Evolutionary conservation across 2,329 filamentous ascomycete species (phyloP), one percentile per base, ranked within the genome.

Genomic region (Pyricularia sp.): DNA sequence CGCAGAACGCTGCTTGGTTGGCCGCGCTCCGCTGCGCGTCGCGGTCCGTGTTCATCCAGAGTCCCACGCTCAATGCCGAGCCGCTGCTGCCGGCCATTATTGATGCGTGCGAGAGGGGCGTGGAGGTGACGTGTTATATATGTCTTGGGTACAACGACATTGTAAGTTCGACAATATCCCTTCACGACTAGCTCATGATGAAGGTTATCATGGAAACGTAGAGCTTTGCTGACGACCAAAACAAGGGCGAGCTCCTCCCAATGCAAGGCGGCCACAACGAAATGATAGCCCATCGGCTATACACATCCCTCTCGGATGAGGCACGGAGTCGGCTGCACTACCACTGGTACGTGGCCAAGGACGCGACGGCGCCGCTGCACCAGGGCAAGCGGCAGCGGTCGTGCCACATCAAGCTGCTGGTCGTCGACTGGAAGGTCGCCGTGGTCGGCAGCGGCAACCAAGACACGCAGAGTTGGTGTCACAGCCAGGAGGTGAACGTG

Each of bases 111-210:
- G 80, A 85, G 66, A 79, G 89, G 1, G 89, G 89, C 0, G 75
- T 92, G 0, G 77, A 86, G 63, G 84, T 92, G 0, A 85, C 82
- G 0, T 87, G 85, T 72, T 92, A 90, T 68, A 79, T 91, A 1
- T 91, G 88, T 68, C 81, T 93, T 0, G 89, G 90, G 1, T 93
- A 93, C 75, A 93, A 93, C 67, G 90, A 93, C 68, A 78, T 84
- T 0, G 79, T 81, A 71, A 69, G 78, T 73, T 44, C n/a, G 62
- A 33, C 13, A 12, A 2, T 26, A 4, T 8, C 5, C 53, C 22
- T 59, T n/a, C 13, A 9, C 2, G 13, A 10, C 1, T 33, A 35
- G 12, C 3, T 35, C 3, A 35, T 4, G 3, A 35, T 4, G 4
- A 35, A 10, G 31, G 31, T 10, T 33, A 30, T 12, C 8, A 19